These are phyloP conservation scores for Ceratocystiopsis sp. DNA, from an alignment of 2,329 filamentous ascomycete genomes.

Conservation along the genomic window DNA sequence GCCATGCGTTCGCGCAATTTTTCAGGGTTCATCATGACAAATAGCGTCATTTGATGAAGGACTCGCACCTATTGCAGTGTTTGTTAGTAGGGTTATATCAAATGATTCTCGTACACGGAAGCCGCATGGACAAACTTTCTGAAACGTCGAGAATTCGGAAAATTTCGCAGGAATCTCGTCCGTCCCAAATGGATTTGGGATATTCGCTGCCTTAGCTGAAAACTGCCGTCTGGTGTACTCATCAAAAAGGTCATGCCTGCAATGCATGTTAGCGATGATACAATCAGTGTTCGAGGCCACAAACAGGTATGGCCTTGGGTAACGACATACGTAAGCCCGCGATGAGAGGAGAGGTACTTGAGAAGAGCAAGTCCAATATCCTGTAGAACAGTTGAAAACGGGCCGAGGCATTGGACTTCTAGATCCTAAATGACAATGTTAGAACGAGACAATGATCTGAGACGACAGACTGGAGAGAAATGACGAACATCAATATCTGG, in stretches of 20 bases:
- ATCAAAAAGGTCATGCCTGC: constrained; percentile 72
- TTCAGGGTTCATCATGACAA: constrained; percentile 77
- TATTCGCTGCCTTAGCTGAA: constrained; percentile 55
- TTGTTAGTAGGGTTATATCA: too few relatives aligned
- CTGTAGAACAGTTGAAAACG: constrained; percentile 54
- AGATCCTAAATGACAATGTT: constrained; percentile 45
- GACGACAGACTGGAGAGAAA: background rate
- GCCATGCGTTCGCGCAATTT: constrained; percentile 74
- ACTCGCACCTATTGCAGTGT: constrained; percentile 41
- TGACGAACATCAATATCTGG: constrained; percentile 69
- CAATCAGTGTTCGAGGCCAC: background rate
- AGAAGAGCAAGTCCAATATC: constrained; percentile 75
- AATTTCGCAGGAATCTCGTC: constrained; percentile 61
- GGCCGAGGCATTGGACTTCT: constrained; percentile 74
- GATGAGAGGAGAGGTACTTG: constrained; percentile 87
- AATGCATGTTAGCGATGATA: background rate
- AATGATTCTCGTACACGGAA: background rate
- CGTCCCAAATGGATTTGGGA: constrained; percentile 65
- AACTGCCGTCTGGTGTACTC: constrained; percentile 88
- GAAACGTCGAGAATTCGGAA: constrained; percentile 62
- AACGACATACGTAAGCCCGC: constrained; percentile 64
- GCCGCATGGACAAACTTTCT: constrained; percentile 37
- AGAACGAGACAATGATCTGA: background rate
- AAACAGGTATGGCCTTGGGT: background rate
- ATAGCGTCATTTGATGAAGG: constrained; percentile 75